These are phyloP conservation scores for Polyplosphaeria fusca DNA, from an alignment of 495 filamentous ascomycete genomes.

Conservation along the genomic window DNA sequence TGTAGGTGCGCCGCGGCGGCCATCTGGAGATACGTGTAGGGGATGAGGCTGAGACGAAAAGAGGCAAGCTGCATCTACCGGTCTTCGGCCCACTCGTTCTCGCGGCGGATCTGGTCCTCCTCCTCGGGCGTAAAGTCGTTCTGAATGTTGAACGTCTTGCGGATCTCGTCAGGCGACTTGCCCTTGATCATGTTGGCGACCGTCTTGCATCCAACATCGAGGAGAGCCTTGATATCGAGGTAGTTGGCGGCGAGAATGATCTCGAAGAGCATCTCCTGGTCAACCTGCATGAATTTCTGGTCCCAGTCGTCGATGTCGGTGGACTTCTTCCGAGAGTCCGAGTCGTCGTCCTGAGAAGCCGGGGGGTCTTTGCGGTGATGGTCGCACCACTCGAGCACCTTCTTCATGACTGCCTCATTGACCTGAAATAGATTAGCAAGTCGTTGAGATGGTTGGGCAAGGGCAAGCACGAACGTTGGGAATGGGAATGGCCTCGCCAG, in stretches of 20 bases:
- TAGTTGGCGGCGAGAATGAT: constrained; percentile 90
- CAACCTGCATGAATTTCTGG: constrained; percentile 99
- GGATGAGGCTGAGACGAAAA: too few relatives aligned
- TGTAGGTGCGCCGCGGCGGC: too few relatives aligned
- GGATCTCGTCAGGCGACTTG: constrained; percentile 76
- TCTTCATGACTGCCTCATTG: constrained; percentile 86
- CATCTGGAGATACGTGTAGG: too few relatives aligned
- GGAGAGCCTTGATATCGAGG: constrained; percentile 75
- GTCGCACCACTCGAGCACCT: constrained; percentile 96
- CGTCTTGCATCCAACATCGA: constrained; percentile 81
- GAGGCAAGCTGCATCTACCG: constrained; percentile 11
- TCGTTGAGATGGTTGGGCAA: too few relatives aligned
- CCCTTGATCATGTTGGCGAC: constrained; percentile 88
- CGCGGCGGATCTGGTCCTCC: constrained; percentile 77
- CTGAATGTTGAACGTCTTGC: constrained; percentile 80
- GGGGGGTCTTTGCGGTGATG: constrained; percentile 88
- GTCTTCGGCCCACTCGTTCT: constrained; percentile 85
- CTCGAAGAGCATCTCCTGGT: constrained; percentile 99
- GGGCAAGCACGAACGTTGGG: constrained; percentile 66
- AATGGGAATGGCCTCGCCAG: constrained; percentile 71
- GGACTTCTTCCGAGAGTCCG: constrained; percentile 93
- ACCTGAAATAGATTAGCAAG: constrained; percentile 54
- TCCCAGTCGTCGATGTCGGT: constrained; percentile 99
- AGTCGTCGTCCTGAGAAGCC: constrained; percentile 74
- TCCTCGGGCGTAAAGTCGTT: constrained; percentile 82